phyloP scores from a whole-genome alignment of 345 rosid species.

The Arabis alpina region DNA sequence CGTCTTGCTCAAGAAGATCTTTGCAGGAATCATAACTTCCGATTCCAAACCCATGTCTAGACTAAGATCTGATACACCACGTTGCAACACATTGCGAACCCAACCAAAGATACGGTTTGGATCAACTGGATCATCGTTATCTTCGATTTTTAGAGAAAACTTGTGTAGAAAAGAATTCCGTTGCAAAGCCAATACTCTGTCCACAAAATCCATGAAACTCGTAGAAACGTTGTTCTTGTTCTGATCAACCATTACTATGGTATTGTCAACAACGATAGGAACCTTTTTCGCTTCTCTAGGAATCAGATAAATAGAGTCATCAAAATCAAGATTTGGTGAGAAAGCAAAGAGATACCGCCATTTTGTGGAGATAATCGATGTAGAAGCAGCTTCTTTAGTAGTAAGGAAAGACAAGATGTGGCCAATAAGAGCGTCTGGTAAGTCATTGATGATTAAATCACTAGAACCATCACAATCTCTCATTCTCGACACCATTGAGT shows the following conservation, averaged over 20 bases:
- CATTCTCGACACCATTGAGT: background rate
- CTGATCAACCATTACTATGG: too few species aligned
- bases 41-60: background rate
- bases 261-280: too few species aligned
- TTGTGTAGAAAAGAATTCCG: background rate
- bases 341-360: too few species aligned
- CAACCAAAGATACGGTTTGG: background rate
- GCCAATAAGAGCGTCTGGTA: background rate
- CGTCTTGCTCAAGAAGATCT: background rate
- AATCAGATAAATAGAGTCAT: background rate
- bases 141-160: background rate
- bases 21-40: background rate
- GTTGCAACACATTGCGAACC: constrained; percentile 20
- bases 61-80: constrained; percentile 14
- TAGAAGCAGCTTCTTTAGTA: too few species aligned
- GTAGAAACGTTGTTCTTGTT: background rate
- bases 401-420: background rate
- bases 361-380: too few species aligned
- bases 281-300: background rate
- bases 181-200: constrained; percentile 20
- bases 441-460: background rate
- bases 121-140: background rate
- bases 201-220: constrained; percentile 23
- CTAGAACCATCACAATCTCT: background rate
- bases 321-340: too few species aligned